A percentile compares a stretch with the other conserved stretches of the same genome.
Evolutionary conservation across 495 filamentous ascomycete species (phyloP).

Genomic region (Penicillium flavigenum): DNA sequence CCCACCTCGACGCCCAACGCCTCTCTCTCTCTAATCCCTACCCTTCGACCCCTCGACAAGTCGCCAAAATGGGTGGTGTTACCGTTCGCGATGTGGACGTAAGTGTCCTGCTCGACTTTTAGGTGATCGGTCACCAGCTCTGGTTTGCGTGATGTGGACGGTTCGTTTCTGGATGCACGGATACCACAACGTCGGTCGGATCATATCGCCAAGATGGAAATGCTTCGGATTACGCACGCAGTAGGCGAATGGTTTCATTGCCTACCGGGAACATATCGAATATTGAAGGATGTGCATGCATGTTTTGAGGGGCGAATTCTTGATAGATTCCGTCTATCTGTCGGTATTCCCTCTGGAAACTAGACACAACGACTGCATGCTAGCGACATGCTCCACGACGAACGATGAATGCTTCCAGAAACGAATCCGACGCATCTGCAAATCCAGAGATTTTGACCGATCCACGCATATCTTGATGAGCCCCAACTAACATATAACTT

Average conservation of each 20-base stretch:
- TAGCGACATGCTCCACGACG: not conserved
- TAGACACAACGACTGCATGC: not conserved
- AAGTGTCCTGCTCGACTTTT: slow-evolving; percentile 47
- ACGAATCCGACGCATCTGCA: slow-evolving; percentile 26
- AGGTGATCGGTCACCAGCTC: slow-evolving; percentile 22
- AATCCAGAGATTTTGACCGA: slow-evolving; percentile 16
- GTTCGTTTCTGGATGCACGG: slow-evolving; percentile 28
- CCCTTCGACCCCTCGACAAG: slow-evolving; percentile 43
- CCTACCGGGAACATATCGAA: slow-evolving; percentile 1
- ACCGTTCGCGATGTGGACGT: slow-evolving; percentile 90
- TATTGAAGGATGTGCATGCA: slow-evolving; percentile 10
- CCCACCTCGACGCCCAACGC: slow-evolving; percentile 43
- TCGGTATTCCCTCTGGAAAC: not conserved
- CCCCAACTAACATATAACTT: slow-evolving; percentile 29
- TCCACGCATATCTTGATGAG: slow-evolving; percentile 8
- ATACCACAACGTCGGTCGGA: slow-evolving; percentile 12
- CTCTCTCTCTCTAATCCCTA: slow-evolving; percentile 36
- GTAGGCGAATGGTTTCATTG: slow-evolving; percentile 1
- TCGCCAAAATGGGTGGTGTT: slow-evolving; percentile 81
- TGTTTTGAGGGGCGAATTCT: slow-evolving; percentile 11
- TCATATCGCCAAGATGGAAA: slow-evolving; percentile 11
- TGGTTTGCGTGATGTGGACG: slow-evolving; percentile 22
- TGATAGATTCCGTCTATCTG: slow-evolving; percentile 1
- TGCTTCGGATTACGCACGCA: slow-evolving; percentile 6
- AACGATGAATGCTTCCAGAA: slow-evolving; percentile 20